Percentiles rank a stretch among this genome's conserved stretches.
These are phyloP conservation scores for Pleodorina starrii DNA, from an alignment of 139 green algal genomes.

Conservation along the genomic window DNA sequence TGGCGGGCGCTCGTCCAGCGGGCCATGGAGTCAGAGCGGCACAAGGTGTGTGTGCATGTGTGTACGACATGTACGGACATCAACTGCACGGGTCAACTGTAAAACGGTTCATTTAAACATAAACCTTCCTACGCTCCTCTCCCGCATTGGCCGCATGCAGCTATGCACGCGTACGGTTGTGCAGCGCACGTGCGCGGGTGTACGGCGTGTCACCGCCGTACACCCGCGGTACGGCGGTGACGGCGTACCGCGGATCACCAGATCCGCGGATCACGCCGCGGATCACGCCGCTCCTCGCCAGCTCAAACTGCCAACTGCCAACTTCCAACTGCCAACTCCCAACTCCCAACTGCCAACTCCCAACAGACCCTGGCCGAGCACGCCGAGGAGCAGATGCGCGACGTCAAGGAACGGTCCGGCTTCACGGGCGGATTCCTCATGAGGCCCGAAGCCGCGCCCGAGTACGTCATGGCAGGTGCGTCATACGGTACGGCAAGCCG, in stretches of 20 bases:
- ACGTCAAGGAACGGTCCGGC: conserved; percentile 17
- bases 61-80: background rate
- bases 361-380: conserved; percentile 27
- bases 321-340: no score
- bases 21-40: background rate
- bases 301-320: no score
- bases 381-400: conserved; percentile 25
- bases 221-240: no score
- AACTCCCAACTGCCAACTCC: no score
- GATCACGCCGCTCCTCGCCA: background rate
- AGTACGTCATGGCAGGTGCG: conserved; percentile 35
- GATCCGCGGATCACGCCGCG: background rate
- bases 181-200: background rate
- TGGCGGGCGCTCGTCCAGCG: conserved; percentile 12
- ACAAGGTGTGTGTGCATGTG: background rate
- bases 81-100: background rate
- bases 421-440: conserved; percentile 36
- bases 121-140: background rate
- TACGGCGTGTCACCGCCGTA: no score
- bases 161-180: background rate
- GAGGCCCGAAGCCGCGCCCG: conserved; percentile 31
- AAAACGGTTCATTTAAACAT: background rate
- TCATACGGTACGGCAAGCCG: background rate
- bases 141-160: background rate
- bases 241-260: no score